Evolutionary conservation across 805 yeast genomes (phyloP).

Genomic region (Yarrowia osloensis): DNA sequence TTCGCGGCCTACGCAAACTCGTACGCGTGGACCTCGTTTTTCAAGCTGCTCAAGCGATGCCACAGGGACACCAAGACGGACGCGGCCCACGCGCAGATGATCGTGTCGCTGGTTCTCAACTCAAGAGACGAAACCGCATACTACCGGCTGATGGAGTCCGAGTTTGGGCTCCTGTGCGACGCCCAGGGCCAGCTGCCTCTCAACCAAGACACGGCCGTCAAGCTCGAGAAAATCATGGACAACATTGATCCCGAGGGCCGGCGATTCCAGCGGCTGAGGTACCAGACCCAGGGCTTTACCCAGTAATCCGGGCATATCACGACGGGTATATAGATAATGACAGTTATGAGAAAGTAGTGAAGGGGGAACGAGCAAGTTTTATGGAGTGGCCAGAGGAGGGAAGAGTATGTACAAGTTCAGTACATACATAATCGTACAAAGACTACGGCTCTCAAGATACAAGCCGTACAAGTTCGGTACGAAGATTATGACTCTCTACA

Average conservation of each 20-base stretch:
- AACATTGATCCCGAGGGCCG: neutral
- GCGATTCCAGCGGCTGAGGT: neutral
- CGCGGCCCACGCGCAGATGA: neutral
- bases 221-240: neutral
- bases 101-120: constrained; percentile 3
- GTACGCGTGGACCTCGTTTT: neutral
- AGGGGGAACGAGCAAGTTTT: too few species aligned
- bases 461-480: too few species aligned
- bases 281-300: neutral
- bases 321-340: neutral
- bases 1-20: constrained; percentile 29
- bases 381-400: too few species aligned
- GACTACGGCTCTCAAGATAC: too few species aligned
- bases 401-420: too few species aligned
- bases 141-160: neutral
- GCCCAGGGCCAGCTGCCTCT: neutral
- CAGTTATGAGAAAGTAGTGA: too few species aligned
- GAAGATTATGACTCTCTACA: too few species aligned
- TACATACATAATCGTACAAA: too few species aligned
- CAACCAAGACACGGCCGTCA: neutral
- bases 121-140: constrained; percentile 9
- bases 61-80: neutral
- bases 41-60: neutral
- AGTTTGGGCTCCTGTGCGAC: neutral
- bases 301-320: neutral